Percentiles rank a stretch among this genome's conserved stretches.
These are phyloP conservation scores for Perkinsus chesapeaki DNA, from an alignment of 169 alveolate genomes.

Conservation along the genomic window DNA sequence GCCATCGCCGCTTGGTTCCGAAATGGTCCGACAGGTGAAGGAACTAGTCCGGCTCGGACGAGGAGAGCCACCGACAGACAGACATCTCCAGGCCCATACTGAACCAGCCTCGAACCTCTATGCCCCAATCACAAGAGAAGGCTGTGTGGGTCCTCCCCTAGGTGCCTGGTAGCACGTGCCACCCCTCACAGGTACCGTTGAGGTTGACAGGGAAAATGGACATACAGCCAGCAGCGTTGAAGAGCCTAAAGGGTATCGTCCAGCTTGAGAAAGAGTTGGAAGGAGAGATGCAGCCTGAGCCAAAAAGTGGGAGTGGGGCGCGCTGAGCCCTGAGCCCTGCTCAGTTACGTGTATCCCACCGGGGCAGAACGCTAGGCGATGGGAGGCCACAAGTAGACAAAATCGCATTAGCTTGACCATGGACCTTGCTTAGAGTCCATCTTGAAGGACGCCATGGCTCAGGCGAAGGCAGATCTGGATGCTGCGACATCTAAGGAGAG, in stretches of 20 bases:
- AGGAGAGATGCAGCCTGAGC: not conserved
- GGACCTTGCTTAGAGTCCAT: not conserved
- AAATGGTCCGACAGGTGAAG: not conserved
- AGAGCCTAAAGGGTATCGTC: not conserved
- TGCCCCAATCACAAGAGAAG: not conserved
- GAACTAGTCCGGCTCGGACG: not conserved
- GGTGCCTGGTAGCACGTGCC: not conserved
- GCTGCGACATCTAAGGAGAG: not conserved
- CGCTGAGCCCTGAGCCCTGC: not conserved
- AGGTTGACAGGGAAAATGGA: not conserved
- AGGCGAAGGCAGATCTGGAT: not conserved
- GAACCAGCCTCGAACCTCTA: not conserved
- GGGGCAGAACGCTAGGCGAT: not conserved
- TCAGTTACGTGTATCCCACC: not conserved
- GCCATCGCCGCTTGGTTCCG: not conserved
- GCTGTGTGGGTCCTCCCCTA: not conserved
- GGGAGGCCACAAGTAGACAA: not conserved
- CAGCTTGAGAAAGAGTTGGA: not conserved
- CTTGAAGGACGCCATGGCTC: not conserved
- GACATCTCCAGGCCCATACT: not conserved
- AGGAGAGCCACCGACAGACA: not conserved
- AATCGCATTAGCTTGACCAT: not conserved
- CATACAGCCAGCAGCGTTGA: not conserved
- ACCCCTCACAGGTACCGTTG: not conserved
- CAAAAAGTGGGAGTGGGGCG: not conserved